phyloP scores from a whole-genome alignment of 805 yeast genomes.

The Nakazawaea ambrosiae region DNA sequence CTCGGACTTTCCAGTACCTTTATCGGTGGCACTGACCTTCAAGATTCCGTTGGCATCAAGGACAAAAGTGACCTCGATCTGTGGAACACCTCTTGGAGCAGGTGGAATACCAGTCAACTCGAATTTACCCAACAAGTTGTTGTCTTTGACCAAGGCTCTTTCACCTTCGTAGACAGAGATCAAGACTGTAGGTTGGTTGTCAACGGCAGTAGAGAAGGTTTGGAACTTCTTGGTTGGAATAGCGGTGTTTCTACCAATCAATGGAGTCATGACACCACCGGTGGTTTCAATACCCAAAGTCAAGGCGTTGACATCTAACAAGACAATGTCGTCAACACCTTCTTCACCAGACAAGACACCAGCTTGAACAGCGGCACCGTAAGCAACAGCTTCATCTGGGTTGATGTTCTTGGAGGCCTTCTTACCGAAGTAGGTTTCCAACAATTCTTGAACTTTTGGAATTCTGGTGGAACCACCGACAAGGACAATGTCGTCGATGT shows the following conservation, averaged over 20 bases:
- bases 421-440: slow-evolving; percentile 86
- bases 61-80: slow-evolving; percentile 84
- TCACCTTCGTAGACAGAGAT: slow-evolving; percentile 96
- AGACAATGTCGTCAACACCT: slow-evolving; percentile 83
- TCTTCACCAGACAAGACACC: slow-evolving; percentile 96
- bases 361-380: slow-evolving; percentile 99
- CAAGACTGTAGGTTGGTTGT: slow-evolving; percentile 91
- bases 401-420: slow-evolving; percentile 95
- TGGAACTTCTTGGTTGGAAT: slow-evolving; percentile 95
- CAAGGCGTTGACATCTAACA: slow-evolving; percentile 89
- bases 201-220: slow-evolving; percentile 92
- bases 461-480: slow-evolving; percentile 99
- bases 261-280: slow-evolving; percentile 96
- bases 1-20: slow-evolving; percentile 90
- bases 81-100: slow-evolving; percentile 90
- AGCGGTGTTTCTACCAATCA: slow-evolving; percentile 90
- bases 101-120: slow-evolving; percentile 85
- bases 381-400: slow-evolving; percentile 99
- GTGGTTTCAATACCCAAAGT: slow-evolving; percentile 95
- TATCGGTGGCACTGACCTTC: slow-evolving; percentile 82
- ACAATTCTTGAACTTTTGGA: slow-evolving; percentile 93
- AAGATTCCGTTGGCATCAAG: slow-evolving; percentile 83
- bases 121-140: slow-evolving; percentile 82
- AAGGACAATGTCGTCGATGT: slow-evolving; percentile 88
- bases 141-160: slow-evolving; percentile 90